Base-by-base conservation (phyloP, 805 yeast species). In the Zygotorulaspora danielsina region DNA sequence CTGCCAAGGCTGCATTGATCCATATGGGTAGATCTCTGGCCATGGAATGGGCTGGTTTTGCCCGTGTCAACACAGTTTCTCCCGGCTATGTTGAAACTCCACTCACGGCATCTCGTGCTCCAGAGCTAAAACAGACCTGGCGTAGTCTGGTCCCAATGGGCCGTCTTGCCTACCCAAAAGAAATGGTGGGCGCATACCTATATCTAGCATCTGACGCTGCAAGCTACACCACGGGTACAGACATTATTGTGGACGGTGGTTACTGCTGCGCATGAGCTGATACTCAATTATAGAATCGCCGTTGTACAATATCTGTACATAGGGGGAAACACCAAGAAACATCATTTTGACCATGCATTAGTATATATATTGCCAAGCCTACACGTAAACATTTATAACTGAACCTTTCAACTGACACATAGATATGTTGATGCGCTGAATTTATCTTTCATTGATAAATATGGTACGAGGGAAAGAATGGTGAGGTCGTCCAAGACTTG, bases 21-120 rank as follows among this genome's bases (percentile, higher is more conserved):
- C 95, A 87, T 57, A 71, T 86, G 52, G 76, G 82, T 24, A 80
- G 71, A 60, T 84, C 93, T 1, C 68, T 86, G 48, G 90, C 95
- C 11, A 78, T 86, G 29, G 96, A 87, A 66, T 87, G 93, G 89
- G 78, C 88, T n/a, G 76, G 79, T 1, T 83, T 82, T 55, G 94
- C 90, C n/a, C 74, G 95, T 50, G 90, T 81, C 42, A 85, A 85
- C 68, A 70, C 84, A 19, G 74, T 85, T 20, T 79, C 87, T 11
- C 95, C 95, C 16, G 95, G 95, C n/a, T 85, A 86, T 68, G 81
- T 84, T 45, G 75, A 73, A 43, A 83, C 94, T 6, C 86, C 81
- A 46, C 71, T 85, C 47, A 70, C 79, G 5, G 71, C 67, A 48
- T 67, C 66, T 35, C 58, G 73, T 5, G 73, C 76, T 22, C 51